Evolutionary conservation across 2,329 filamentous ascomycete genomes (phyloP).

Genomic region (Fusarium oligoseptatum): DNA sequence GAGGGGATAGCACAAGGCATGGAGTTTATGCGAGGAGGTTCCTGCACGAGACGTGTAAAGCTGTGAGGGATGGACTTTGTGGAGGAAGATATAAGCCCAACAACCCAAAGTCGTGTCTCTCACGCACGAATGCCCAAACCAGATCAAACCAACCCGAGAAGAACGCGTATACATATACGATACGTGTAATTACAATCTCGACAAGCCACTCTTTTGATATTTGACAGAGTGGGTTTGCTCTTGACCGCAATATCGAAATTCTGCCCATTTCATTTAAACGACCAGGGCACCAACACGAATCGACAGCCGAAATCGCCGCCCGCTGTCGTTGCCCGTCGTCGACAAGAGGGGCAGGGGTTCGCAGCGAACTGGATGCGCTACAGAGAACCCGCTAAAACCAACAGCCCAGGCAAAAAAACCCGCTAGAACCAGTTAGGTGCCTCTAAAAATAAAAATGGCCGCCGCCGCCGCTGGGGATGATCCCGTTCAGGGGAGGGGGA

Average conservation of each 20-base stretch:
- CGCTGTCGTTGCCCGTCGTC: not conserved
- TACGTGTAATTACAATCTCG: not conserved
- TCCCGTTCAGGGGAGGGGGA: slow-evolving; percentile 39
- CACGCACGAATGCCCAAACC: not conserved
- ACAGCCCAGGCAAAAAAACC: not conserved
- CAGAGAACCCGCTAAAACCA: slow-evolving; percentile 30
- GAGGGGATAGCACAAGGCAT: slow-evolving; percentile 23
- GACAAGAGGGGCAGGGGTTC: slow-evolving; percentile 15
- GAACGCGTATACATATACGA: not conserved
- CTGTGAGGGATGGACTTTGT: slow-evolving; percentile 15
- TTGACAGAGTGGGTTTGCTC: slow-evolving; percentile 1
- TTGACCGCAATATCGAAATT: not conserved
- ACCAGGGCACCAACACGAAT: slow-evolving; percentile 1
- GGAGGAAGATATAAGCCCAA: slow-evolving; percentile 24
- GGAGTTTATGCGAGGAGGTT: slow-evolving; percentile 33
- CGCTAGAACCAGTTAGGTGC: slow-evolving; percentile 12
- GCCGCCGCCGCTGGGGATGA: slow-evolving; percentile 34
- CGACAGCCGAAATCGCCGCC: not conserved
- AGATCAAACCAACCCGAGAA: not conserved
- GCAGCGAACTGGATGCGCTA: slow-evolving; percentile 15
- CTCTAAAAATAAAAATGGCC: slow-evolving; percentile 37
- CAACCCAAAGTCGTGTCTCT: not conserved
- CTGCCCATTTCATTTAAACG: slow-evolving; percentile 2
- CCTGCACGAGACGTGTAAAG: slow-evolving; percentile 8
- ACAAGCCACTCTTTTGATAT: not conserved